Percentiles rank a stretch among this genome's conserved stretches.
These are phyloP conservation scores for Saraca asoca DNA, from an alignment of 331 rosid genomes.

Conservation along the genomic window DNA sequence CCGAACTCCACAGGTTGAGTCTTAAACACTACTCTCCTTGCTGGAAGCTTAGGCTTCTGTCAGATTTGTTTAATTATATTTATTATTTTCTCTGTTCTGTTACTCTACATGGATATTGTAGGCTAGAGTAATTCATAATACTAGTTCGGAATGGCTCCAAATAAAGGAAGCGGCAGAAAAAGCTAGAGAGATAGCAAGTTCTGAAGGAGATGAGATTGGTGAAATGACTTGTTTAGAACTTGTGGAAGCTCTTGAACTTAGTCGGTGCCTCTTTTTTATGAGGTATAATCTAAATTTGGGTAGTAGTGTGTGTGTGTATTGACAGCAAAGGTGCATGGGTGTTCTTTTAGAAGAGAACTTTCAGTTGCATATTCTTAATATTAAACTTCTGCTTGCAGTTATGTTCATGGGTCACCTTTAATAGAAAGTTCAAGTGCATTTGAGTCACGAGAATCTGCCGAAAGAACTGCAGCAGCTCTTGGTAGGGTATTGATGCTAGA, in stretches of 20 bases:
- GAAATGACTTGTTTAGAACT: conserved; percentile 91
- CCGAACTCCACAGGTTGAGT: conserved; percentile 79
- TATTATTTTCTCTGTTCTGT: background rate
- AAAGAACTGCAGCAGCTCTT: conserved; percentile 73
- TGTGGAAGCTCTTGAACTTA: conserved; percentile 96
- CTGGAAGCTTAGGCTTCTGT: conserved; percentile 25
- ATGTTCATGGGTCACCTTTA: conserved; percentile 91
- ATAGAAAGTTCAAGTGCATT: conserved; percentile 77
- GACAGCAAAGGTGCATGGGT: too few relatives aligned
- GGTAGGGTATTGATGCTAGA: conserved; percentile 92
- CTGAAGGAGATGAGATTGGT: conserved; percentile 75
- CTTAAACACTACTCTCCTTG: conserved; percentile 18
- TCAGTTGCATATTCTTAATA: conserved; percentile 27
- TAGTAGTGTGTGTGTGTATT: background rate
- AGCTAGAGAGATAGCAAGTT: conserved; percentile 71
- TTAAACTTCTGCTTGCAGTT: conserved; percentile 52
- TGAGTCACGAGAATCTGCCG: conserved; percentile 67
- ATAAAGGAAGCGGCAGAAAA: conserved; percentile 93
- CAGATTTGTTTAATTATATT: conserved; percentile 20
- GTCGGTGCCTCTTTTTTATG: conserved; percentile 83
- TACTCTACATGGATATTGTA: conserved; percentile 42
- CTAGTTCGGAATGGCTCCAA: conserved; percentile 80
- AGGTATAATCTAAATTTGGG: conserved; percentile 51
- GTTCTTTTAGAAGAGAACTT: conserved; percentile 22
- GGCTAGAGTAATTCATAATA: conserved; percentile 89